Percentiles rank a stretch among this genome's conserved stretches.
phyloP scores from a whole-genome alignment of 2,329 filamentous ascomycete genomes.

The Aspergillus melleus region DNA sequence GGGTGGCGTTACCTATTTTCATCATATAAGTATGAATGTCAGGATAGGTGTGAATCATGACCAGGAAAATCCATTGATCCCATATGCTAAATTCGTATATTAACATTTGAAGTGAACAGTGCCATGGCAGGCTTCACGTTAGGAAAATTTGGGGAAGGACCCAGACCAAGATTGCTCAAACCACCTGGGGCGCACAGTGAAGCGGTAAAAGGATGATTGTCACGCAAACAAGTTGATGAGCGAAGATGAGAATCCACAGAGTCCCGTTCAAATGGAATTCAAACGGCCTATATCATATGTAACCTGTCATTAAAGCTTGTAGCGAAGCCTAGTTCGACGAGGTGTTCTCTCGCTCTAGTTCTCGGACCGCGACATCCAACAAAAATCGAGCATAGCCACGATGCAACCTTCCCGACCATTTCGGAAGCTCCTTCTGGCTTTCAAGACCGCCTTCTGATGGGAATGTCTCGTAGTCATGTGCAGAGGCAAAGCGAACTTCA shows the following conservation, averaged over 20 bases:
- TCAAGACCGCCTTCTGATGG: slow-evolving; percentile 15
- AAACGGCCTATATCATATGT: not conserved
- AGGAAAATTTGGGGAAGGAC: too few species aligned
- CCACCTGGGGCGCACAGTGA: too few species aligned
- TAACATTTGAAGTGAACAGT: too few species aligned
- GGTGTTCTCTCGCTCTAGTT: slow-evolving; percentile 9
- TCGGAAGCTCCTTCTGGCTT: slow-evolving; percentile 26
- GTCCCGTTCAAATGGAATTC: too few species aligned
- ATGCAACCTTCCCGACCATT: slow-evolving; percentile 25
- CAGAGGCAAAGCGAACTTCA: slow-evolving; percentile 27
- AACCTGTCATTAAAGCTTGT: not conserved
- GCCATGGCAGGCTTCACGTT: too few species aligned
- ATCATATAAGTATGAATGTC: not conserved
- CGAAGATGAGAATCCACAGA: too few species aligned
- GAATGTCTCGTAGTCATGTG: slow-evolving; percentile 30
- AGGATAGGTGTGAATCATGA: not conserved
- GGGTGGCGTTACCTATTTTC: not conserved
- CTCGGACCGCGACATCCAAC: slow-evolving; percentile 23
- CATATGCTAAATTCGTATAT: not conserved
- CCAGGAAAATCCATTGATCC: not conserved
- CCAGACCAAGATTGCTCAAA: too few species aligned
- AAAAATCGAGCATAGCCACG: slow-evolving; percentile 28
- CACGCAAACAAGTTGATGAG: too few species aligned
- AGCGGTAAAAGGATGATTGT: too few species aligned
- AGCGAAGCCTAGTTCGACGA: too few species aligned